These are phyloP conservation scores for Pilaira anomala DNA, from an alignment of 192 early-diverging fungal species.

Conservation along the genomic window DNA sequence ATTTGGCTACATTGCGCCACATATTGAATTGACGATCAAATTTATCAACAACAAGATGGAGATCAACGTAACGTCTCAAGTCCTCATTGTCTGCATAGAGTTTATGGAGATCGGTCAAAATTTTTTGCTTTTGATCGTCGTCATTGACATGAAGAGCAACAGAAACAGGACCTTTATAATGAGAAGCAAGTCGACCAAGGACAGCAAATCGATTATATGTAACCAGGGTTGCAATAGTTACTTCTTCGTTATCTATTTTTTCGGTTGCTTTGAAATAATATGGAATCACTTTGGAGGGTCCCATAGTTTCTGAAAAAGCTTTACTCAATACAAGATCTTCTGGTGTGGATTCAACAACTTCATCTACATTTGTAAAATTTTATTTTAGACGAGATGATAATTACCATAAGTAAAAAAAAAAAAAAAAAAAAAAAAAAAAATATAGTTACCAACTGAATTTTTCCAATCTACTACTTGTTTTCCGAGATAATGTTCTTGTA, in stretches of 20 bases:
- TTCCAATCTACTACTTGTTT: neutral
- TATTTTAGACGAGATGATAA: neutral
- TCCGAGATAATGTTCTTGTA: conserved; percentile 6
- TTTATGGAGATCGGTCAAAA: conserved; percentile 44
- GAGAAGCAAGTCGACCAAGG: conserved; percentile 41
- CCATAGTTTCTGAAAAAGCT: conserved; percentile 49
- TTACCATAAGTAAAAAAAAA: too few species aligned
- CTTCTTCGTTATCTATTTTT: conserved; percentile 43
- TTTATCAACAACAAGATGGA: conserved; percentile 57
- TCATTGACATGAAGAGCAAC: conserved; percentile 57
- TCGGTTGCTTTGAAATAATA: conserved; percentile 45
- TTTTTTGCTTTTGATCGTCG: conserved; percentile 44
- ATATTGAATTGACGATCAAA: conserved; percentile 65
- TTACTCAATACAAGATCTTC: conserved; percentile 53
- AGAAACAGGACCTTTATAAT: conserved; percentile 56
- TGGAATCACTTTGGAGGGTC: conserved; percentile 52
- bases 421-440: too few species aligned
- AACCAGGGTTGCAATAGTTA: conserved; percentile 53
- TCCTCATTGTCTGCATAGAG: conserved; percentile 43
- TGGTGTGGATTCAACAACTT: conserved; percentile 19
- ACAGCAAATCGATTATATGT: conserved; percentile 50
- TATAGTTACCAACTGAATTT: neutral
- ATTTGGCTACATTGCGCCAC: conserved; percentile 62
- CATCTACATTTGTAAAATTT: neutral
- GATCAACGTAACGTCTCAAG: conserved; percentile 49